phyloP scores from a whole-genome alignment of 2,329 filamentous ascomycete genomes.

The Aspergillus sojae region DNA sequence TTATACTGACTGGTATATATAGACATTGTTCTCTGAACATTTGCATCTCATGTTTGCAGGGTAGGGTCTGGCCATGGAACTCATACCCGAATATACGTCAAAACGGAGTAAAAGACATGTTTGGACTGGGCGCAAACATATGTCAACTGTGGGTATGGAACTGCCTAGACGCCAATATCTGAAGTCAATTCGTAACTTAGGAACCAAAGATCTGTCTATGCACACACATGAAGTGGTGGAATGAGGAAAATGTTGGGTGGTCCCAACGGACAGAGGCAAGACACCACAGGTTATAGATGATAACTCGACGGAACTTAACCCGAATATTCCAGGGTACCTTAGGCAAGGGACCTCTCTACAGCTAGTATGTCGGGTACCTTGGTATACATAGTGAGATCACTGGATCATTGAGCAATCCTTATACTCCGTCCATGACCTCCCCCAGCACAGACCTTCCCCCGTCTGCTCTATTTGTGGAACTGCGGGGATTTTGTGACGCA shows the following conservation, averaged over 20 bases:
- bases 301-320: neutral
- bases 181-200: neutral
- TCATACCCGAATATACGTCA: neutral
- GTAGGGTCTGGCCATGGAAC: neutral
- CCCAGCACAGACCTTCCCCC: neutral
- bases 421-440: neutral
- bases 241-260: neutral
- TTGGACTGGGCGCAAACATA: neutral
- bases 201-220: neutral
- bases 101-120: neutral
- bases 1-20: neutral
- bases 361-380: too few species aligned
- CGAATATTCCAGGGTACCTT: too few species aligned
- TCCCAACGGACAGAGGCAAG: neutral
- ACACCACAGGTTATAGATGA: neutral
- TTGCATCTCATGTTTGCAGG: neutral
- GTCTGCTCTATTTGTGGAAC: neutral
- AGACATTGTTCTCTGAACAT: neutral
- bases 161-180: neutral
- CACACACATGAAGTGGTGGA: neutral
- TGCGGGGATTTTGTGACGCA: neutral
- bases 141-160: neutral
- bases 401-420: neutral
- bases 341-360: too few species aligned
- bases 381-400: neutral